Base-by-base conservation (phyloP, 352 stramenopile genomes). In the Pythium aquatile region DNA sequence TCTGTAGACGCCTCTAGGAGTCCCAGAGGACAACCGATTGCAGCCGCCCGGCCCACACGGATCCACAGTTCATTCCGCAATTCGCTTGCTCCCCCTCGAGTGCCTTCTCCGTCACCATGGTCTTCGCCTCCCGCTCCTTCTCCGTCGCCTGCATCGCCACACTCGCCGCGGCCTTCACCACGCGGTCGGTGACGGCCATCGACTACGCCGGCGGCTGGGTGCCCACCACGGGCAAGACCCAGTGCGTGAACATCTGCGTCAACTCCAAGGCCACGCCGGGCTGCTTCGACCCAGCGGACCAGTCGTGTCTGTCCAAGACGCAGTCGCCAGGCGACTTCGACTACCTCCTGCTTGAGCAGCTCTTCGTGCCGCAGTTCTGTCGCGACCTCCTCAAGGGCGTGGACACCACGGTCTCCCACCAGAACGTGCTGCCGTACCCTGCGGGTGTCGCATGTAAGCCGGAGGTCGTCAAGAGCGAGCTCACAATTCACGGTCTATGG, bases 291-390 rank as follows among this genome's bases (percentile, higher is more conserved):
- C 63, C 69, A 37, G 39, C 26, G 47, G 73, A 82, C 57, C 59
- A 70, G 17, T 65, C 69, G 20, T 89, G 82, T 51, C 63, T 79
- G 35, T 61, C 73, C 48, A 90, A 90, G 76, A 67, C 77, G 47
- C 77, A 86, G 68, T 61, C 65, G 37, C 76, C 80, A 24, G 78
- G 81, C 28, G 79, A 89, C 73, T 90, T 85, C 46, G 83, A 90
- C 76, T 90, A 88, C 70, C 59, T 93, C 24, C 55, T 90, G 61
- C 73, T 93, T 13, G 81, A 92, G 72, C 78, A 92, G 66, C 68
- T 92, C 58, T 92, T 87, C 69, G 72, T 87, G 49, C 83, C 83
- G 67, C 81, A 92, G 69, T 92, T 81, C 75, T 92, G 83, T 63
- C 83, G 81, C 47, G 83, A 92, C 58, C 68, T 92, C 55, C 74